Evolutionary conservation across 805 yeast species (phyloP).

Genomic region (Yarrowia deformans): DNA sequence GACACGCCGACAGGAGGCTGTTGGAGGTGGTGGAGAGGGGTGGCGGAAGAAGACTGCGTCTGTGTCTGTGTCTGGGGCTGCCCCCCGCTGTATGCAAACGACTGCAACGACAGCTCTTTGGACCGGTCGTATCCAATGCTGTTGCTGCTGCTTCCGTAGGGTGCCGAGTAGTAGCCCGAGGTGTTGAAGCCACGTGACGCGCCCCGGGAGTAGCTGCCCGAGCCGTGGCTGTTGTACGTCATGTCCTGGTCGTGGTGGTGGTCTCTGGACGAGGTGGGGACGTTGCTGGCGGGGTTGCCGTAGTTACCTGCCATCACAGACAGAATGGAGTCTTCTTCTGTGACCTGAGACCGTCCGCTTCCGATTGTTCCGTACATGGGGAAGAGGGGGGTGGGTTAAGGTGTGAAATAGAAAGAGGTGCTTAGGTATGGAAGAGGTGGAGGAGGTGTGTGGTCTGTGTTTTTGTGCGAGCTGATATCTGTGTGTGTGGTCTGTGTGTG

Average conservation of each 20-base stretch:
- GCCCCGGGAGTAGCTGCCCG: slow-evolving; percentile 15
- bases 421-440: neutral
- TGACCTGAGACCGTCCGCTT: slow-evolving; percentile 15
- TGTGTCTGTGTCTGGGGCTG: too few relatives aligned
- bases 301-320: slow-evolving; percentile 36
- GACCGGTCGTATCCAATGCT: slow-evolving; percentile 11
- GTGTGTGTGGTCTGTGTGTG: too few relatives aligned
- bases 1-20: slow-evolving; percentile 6
- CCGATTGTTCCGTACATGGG: slow-evolving; percentile 24
- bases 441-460: neutral
- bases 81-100: slow-evolving; percentile 21
- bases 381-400: too few relatives aligned
- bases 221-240: slow-evolving; percentile 11
- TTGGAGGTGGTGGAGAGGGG: neutral
- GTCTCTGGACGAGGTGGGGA: slow-evolving; percentile 3
- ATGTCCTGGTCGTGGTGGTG: slow-evolving; percentile 8
- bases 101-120: slow-evolving; percentile 9
- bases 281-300: slow-evolving; percentile 12
- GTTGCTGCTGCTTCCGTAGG: slow-evolving; percentile 21
- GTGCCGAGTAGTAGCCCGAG: slow-evolving; percentile 21
- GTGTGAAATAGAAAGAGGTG: too few relatives aligned
- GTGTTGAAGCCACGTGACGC: slow-evolving; percentile 19
- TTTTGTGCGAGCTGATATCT: neutral
- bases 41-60: neutral
- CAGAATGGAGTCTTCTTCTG: slow-evolving; percentile 33